A percentile compares a stretch with the other conserved stretches of the same genome.
phyloP scores from a whole-genome alignment of 306 rosid genomes.

The Medicago ruthenica region DNA sequence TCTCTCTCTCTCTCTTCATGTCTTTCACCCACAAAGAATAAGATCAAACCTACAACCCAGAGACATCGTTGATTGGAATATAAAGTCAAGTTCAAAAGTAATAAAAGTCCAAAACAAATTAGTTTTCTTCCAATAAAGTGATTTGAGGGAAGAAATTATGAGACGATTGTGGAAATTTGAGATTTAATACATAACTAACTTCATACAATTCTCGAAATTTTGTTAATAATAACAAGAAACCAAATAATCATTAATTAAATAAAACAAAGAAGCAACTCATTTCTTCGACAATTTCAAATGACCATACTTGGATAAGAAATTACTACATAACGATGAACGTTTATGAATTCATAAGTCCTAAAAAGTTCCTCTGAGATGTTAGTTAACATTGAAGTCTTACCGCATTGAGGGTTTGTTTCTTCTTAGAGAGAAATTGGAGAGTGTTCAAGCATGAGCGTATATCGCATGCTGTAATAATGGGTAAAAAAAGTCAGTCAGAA shows the following conservation, averaged over 20 bases:
- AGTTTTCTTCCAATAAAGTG: conserved; percentile 1
- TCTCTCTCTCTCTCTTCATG: background rate
- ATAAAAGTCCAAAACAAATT: conserved; percentile 1
- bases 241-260: background rate
- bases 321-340: conserved; percentile 25
- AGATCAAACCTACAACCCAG: conserved; percentile 22
- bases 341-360: conserved; percentile 10
- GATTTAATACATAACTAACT: conserved; percentile 6
- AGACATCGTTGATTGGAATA: conserved; percentile 4
- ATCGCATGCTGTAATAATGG: conserved; percentile 76
- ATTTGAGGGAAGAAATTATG: background rate
- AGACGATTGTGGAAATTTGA: conserved; percentile 12
- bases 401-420: conserved; percentile 76
- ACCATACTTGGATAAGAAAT: conserved; percentile 26
- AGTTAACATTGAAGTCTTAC: conserved; percentile 56
- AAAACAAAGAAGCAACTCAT: background rate
- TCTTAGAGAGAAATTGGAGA: conserved; percentile 88
- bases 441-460: conserved; percentile 98
- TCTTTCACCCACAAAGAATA: conserved; percentile 29
- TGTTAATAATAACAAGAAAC: conserved; percentile 21
- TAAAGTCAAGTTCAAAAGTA: background rate
- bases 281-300: conserved; percentile 19
- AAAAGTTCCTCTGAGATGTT: conserved; percentile 19
- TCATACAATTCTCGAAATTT: conserved; percentile 18
- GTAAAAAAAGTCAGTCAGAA: conserved; percentile 28